Percentiles rank a stretch among this genome's conserved stretches.
phyloP scores from a whole-genome alignment of 306 rosid species.

The Quercus bicolor region DNA sequence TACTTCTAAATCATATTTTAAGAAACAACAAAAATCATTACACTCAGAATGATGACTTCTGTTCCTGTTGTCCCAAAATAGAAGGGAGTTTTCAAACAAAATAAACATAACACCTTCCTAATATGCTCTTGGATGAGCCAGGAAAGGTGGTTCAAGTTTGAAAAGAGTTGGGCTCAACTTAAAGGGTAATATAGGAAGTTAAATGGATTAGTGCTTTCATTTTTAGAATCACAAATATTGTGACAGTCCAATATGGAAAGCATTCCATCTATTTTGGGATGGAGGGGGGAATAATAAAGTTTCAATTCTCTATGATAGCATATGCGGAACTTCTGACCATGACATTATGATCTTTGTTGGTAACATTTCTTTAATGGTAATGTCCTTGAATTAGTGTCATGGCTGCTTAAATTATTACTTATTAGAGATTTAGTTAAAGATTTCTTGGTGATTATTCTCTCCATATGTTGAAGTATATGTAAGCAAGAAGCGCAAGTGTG shows the following conservation, averaged over 20 bases:
- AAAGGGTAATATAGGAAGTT: too few relatives aligned
- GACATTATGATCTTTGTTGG: neutral
- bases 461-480: slow-evolving; percentile 4
- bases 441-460: neutral
- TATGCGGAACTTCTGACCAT: neutral
- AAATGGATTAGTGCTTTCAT: too few relatives aligned
- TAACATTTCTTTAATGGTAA: neutral
- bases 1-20: neutral
- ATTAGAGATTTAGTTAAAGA: neutral
- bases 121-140: too few relatives aligned
- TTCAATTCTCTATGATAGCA: neutral
- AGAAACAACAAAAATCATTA: neutral
- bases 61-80: too few relatives aligned
- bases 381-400: neutral
- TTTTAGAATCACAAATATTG: too few relatives aligned
- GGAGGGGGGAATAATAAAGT: neutral
- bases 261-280: too few relatives aligned
- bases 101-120: too few relatives aligned
- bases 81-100: too few relatives aligned
- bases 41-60: neutral
- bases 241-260: too few relatives aligned
- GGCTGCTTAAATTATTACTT: neutral
- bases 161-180: too few relatives aligned
- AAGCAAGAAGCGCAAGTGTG: neutral
- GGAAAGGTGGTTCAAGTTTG: too few relatives aligned